These are phyloP conservation scores for Termitomyces eurrhizus DNA, from an alignment of 768 basidiomycete species.

Conservation along the genomic window DNA sequence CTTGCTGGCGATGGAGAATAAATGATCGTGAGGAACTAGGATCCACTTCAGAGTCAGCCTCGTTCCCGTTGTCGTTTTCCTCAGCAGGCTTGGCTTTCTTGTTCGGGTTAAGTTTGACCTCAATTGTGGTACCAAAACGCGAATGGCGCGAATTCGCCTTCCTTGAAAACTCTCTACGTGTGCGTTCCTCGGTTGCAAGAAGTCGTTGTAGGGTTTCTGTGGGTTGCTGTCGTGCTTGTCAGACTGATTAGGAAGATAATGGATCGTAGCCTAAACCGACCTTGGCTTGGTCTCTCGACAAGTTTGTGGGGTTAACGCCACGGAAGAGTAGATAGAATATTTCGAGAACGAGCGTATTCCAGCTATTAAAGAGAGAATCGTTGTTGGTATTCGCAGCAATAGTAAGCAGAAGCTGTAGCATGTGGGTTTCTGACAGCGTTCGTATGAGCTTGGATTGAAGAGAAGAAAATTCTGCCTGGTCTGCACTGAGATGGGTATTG, in stretches of 20 bases:
- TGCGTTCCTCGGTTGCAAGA: conserved; percentile 71
- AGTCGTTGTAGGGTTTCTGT: conserved; percentile 66
- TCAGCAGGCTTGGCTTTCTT: conserved; percentile 29
- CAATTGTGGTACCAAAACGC: conserved; percentile 93
- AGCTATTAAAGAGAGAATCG: conserved; percentile 78
- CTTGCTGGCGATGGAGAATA: conserved; percentile 84
- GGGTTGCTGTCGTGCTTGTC: conserved; percentile 48
- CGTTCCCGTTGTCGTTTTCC: conserved; percentile 16
- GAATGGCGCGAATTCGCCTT: conserved; percentile 78
- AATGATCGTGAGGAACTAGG: conserved; percentile 45
- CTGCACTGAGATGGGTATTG: conserved; percentile 67
- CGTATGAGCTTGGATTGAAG: conserved; percentile 78
- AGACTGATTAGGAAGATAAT: conserved; percentile 1
- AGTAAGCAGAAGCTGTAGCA: conserved; percentile 76
- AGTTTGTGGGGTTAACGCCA: conserved; percentile 60
- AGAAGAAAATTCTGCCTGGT: conserved; percentile 73
- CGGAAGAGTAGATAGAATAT: conserved; percentile 90
- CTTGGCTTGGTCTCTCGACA: conserved; percentile 61
- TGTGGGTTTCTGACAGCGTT: conserved; percentile 65
- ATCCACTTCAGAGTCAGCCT: conserved; percentile 20
- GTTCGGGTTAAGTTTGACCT: conserved; percentile 66
- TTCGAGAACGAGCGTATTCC: conserved; percentile 90
- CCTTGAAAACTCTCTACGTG: conserved; percentile 52
- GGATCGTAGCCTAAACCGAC: conserved; percentile 30
- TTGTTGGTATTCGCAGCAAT: conserved; percentile 74